Evolutionary conservation across 164 flowering plant species (phyloP).

Genomic region (Aristolochia contorta): DNA sequence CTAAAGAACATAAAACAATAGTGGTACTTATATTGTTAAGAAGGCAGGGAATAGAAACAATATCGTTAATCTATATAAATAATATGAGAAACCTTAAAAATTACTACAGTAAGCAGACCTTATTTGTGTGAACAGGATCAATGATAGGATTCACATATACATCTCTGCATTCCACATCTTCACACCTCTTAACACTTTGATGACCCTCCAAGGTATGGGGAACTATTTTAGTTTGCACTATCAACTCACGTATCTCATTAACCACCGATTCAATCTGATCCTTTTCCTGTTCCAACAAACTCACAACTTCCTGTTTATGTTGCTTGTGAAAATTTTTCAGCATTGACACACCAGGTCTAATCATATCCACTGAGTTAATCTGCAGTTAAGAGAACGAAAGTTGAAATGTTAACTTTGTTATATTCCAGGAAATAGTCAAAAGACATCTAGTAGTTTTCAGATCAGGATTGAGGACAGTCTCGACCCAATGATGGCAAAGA

Average conservation of each 20-base stretch:
- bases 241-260: slow-evolving; percentile 30
- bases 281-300: slow-evolving; percentile 49
- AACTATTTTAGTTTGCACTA: slow-evolving; percentile 19
- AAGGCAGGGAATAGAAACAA: background rate
- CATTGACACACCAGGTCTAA: slow-evolving; percentile 31
- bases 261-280: slow-evolving; percentile 28
- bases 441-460: too few relatives aligned
- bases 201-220: slow-evolving; percentile 15
- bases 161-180: slow-evolving; percentile 54
- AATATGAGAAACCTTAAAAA: background rate
- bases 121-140: slow-evolving; percentile 11
- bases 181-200: slow-evolving; percentile 20
- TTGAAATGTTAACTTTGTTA: too few relatives aligned
- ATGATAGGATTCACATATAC: slow-evolving; percentile 43
- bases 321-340: slow-evolving; percentile 42
- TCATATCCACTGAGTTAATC: slow-evolving; percentile 30
- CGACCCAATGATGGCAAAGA: too few relatives aligned
- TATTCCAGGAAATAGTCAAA: too few relatives aligned
- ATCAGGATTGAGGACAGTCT: too few relatives aligned
- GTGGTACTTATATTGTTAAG: background rate
- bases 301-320: slow-evolving; percentile 29
- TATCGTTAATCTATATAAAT: background rate
- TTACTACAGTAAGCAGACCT: slow-evolving; percentile 28
- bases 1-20: background rate
- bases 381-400: slow-evolving; percentile 17